phyloP scores from a whole-genome alignment of 2,329 filamentous ascomycete species.

The Neonectria ditissima region DNA sequence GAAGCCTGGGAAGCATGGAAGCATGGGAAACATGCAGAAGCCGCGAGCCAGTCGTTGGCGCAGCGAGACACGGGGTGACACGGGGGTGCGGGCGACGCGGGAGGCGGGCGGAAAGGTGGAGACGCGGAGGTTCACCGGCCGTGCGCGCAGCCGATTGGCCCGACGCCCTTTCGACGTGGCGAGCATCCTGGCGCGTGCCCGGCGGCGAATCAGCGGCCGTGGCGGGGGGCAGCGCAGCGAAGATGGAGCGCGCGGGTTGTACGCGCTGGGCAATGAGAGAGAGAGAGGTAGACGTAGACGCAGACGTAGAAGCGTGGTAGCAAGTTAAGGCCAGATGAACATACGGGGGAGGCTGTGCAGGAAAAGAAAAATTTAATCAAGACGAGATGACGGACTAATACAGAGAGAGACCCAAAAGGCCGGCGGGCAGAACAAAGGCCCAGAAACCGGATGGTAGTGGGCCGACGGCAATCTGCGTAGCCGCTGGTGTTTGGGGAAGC shows the following conservation, averaged over 20 bases:
- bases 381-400: neutral
- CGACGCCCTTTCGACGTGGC: constrained; percentile 24
- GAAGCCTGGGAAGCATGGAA: neutral
- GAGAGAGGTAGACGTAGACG: no score
- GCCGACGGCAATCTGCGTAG: constrained; percentile 43
- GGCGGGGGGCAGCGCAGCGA: neutral
- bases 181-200: constrained; percentile 38
- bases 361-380: neutral
- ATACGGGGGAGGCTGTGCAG: constrained; percentile 24
- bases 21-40: constrained; percentile 27
- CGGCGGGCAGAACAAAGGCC: constrained; percentile 1
- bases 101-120: constrained; percentile 15
- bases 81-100: constrained; percentile 18
- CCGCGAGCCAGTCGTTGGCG: constrained; percentile 26
- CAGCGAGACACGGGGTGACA: constrained; percentile 2
- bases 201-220: constrained; percentile 35
- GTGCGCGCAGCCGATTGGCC: constrained; percentile 27
- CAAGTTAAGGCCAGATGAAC: constrained; percentile 12
- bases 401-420: constrained; percentile 35
- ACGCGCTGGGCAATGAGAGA: constrained; percentile 12
- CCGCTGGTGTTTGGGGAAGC: constrained; percentile 32
- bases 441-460: constrained; percentile 31
- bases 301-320: neutral
- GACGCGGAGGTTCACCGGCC: constrained; percentile 20
- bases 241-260: neutral